These are phyloP conservation scores for Chiua virens DNA, from an alignment of 768 basidiomycete species.

Conservation along the genomic window DNA sequence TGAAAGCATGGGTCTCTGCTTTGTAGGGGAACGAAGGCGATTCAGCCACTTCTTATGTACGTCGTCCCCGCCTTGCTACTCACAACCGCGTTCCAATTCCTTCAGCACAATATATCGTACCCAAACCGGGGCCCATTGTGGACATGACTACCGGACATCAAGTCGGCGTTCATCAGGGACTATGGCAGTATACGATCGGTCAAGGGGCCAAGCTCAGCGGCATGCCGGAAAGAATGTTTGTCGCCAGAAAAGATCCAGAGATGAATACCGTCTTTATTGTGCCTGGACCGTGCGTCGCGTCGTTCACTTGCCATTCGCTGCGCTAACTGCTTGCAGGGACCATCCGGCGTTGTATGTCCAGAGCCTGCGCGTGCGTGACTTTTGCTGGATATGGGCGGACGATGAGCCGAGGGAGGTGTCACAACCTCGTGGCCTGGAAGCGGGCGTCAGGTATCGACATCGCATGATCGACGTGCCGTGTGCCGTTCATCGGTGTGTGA, in stretches of 20 bases:
- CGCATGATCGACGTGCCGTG: conserved; percentile 58
- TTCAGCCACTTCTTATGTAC: conserved; percentile 76
- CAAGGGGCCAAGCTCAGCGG: conserved; percentile 72
- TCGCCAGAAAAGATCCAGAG: conserved; percentile 64
- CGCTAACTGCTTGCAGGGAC: conserved; percentile 39
- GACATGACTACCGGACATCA: conserved; percentile 52
- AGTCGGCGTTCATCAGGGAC: conserved; percentile 64
- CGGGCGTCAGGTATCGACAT: conserved; percentile 67
- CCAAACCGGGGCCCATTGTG: conserved; percentile 69
- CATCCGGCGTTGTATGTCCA: conserved; percentile 55
- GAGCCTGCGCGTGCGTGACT: conserved; percentile 44
- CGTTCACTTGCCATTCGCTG: not conserved
- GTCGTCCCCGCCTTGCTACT: conserved; percentile 20
- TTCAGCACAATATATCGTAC: conserved; percentile 73
- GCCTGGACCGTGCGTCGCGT: conserved; percentile 56
- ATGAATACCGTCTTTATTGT: conserved; percentile 76
- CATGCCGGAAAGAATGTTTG: conserved; percentile 61
- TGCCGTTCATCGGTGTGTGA: conserved; percentile 47
- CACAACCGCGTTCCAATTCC: not conserved
- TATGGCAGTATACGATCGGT: conserved; percentile 87
- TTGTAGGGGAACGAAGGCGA: conserved; percentile 77
- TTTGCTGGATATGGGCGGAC: conserved; percentile 79
- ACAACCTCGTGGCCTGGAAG: conserved; percentile 43
- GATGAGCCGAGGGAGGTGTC: conserved; percentile 48
- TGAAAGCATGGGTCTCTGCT: conserved; percentile 95